Evolutionary conservation across 2,329 filamentous ascomycete genomes (phyloP).

Genomic region (Botryotinia convoluta): DNA sequence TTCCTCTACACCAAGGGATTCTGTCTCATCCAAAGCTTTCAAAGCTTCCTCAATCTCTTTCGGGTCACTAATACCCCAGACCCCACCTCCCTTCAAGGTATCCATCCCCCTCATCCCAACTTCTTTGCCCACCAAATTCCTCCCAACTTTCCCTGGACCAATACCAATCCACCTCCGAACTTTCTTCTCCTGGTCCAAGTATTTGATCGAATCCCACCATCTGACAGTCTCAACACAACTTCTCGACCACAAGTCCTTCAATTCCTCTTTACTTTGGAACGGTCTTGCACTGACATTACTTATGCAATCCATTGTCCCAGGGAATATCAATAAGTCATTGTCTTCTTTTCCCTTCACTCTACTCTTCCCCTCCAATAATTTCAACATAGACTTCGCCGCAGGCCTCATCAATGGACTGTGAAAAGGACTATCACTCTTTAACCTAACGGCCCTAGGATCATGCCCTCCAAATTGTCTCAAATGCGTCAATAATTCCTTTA

Average conservation of each 20-base stretch:
- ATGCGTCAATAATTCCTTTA: constrained; percentile 78
- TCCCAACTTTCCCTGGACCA: constrained; percentile 87
- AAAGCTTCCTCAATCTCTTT: constrained; percentile 69
- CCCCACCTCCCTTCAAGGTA: constrained; percentile 79
- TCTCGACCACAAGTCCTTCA: constrained; percentile 75
- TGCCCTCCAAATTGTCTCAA: constrained; percentile 87
- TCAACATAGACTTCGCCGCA: constrained; percentile 70
- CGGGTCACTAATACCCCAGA: constrained; percentile 87
- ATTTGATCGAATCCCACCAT: constrained; percentile 93
- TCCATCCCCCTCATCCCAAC: constrained; percentile 82
- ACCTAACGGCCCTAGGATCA: constrained; percentile 79
- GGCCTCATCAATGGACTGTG: constrained; percentile 91
- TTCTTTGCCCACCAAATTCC: constrained; percentile 92
- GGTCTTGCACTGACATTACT: constrained; percentile 83
- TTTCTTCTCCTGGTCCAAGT: constrained; percentile 78
- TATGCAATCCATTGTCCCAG: constrained; percentile 71
- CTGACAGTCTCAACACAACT: constrained; percentile 88
- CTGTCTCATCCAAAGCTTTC: constrained; percentile 63
- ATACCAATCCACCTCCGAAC: constrained; percentile 88
- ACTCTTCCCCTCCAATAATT: constrained; percentile 60
- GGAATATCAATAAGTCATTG: constrained; percentile 70
- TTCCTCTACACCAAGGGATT: constrained; percentile 37
- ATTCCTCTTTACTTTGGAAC: constrained; percentile 68
- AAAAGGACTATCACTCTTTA: constrained; percentile 87
- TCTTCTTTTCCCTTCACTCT: constrained; percentile 51